Evolutionary conservation across 805 yeast genomes (phyloP), one percentile per base, ranked within the genome.

Genomic region (Suhomyces tanzawaensis): DNA sequence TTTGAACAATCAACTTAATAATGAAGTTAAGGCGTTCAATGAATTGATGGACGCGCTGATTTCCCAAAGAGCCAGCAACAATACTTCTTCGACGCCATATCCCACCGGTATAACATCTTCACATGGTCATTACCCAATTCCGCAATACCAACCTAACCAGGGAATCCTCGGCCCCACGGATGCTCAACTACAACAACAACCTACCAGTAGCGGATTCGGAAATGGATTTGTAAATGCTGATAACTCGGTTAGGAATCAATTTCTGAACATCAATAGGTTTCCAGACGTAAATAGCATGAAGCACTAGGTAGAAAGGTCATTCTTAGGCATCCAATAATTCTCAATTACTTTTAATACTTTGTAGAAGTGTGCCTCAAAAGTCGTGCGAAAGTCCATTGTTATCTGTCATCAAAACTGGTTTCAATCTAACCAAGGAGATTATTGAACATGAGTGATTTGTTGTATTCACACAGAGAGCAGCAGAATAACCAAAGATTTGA

Each of bases 11-110:
- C 84, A 85, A 45, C 72, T 91, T 39, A 77, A 77, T 40, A 70
- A 71, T 33, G 93, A 95, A 13, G 77, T 85, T 36, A 69, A 74
- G 29, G 62, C 74, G 7, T 93, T 88, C 58, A 86, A 85, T 52
- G 74, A 76, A 32, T 61, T 88, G 36, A 71, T 85, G 64, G 86
- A 83, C 49, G 69, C 46, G 23, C 48, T 44, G 49, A 48, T 48
- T 25, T 33, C 49, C 2, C 49, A 37, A 24, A 40, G 40, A 22
- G 34, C 41, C 5, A 18, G 29, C 1, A 16, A 17, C 21, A 24
- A 19, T 6, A 8, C 31, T 7, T 32, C 25, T 7, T 16, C 19
- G 17, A 36, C 37, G 4, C 44, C 44, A 12, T 40, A 40, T 16
- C 44, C 44, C 6, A 36, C 40, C 16, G 34, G 32, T 12, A 26